A percentile compares a stretch with the other conserved stretches of the same genome.
These are phyloP conservation scores for Neofusicoccum cordaticola DNA, from an alignment of 2,329 filamentous ascomycete genomes.

Conservation along the genomic window DNA sequence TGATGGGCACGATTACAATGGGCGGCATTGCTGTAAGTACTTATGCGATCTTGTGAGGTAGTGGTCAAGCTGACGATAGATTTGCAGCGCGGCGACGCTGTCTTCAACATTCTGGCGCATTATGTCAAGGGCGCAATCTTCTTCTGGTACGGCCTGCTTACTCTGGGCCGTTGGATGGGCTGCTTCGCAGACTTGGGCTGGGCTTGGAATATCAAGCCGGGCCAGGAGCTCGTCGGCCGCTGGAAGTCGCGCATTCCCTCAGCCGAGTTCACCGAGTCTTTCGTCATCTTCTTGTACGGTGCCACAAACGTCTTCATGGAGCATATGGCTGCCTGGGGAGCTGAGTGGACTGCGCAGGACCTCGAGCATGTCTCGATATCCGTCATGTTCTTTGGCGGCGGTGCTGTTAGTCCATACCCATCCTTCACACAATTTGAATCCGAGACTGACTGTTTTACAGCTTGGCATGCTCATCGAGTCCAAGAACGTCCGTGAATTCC, in stretches of 20 bases:
- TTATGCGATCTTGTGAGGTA: background rate
- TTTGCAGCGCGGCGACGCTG: conserved; percentile 58
- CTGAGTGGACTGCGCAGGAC: conserved; percentile 72
- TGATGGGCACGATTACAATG: conserved; percentile 72
- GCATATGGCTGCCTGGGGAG: conserved; percentile 72
- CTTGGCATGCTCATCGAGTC: conserved; percentile 84
- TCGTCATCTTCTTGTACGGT: conserved; percentile 87
- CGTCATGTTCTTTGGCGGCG: conserved; percentile 88
- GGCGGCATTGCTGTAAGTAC: conserved; percentile 78
- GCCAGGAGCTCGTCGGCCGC: conserved; percentile 54
- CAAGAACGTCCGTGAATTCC: conserved; percentile 60
- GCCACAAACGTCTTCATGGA: conserved; percentile 89
- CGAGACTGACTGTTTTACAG: conserved; percentile 25
- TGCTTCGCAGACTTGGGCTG: conserved; percentile 88
- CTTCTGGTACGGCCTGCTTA: conserved; percentile 87
- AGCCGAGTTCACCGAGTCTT: conserved; percentile 86
- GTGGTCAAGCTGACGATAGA: conserved; percentile 16
- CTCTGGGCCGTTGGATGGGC: conserved; percentile 84
- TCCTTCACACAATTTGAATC: background rate
- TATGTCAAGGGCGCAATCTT: conserved; percentile 95
- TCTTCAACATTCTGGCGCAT: conserved; percentile 87
- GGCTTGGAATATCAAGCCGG: conserved; percentile 87
- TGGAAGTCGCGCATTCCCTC: conserved; percentile 65
- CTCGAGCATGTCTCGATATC: conserved; percentile 92
- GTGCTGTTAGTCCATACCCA: conserved; percentile 60